Conservation (phyloP, 73 alveolate genomes). For the Effrenium voratum region DNA sequence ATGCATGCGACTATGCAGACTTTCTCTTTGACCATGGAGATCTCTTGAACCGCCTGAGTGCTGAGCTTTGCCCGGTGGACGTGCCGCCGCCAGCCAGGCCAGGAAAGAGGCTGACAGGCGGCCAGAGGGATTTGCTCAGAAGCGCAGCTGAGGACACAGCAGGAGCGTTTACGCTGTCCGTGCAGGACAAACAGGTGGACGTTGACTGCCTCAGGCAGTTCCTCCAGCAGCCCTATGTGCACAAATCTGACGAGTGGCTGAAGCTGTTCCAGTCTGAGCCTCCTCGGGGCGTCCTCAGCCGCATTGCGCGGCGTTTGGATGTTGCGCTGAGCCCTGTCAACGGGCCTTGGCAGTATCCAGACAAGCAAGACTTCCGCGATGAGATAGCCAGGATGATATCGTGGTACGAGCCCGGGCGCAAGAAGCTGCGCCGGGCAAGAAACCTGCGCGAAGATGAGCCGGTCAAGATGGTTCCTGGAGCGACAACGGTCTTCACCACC, state of each 20-base stretch:
- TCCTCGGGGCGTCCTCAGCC: neutral
- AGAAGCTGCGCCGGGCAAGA: neutral
- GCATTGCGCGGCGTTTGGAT: neutral
- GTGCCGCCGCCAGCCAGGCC: neutral
- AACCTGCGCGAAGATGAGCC: neutral
- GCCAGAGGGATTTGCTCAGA: neutral
- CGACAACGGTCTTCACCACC: neutral
- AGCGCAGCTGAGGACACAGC: neutral
- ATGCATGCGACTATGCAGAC: neutral
- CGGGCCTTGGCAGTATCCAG: neutral
- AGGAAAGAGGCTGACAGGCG: neutral
- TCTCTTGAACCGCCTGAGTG: neutral
- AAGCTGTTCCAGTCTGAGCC: neutral
- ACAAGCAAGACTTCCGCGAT: neutral
- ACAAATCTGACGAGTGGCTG: neutral
- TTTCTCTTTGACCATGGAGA: neutral
- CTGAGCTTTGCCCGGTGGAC: neutral
- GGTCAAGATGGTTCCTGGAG: neutral
- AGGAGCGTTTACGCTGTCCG: neutral
- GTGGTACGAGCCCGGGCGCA: neutral
- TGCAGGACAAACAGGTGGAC: neutral
- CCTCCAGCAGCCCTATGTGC: neutral
- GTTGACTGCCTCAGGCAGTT: neutral
- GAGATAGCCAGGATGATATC: neutral
- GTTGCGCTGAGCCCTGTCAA: neutral